Conservation (phyloP, 805 yeast species). For the Wickerhamiella parazyma region DNA sequence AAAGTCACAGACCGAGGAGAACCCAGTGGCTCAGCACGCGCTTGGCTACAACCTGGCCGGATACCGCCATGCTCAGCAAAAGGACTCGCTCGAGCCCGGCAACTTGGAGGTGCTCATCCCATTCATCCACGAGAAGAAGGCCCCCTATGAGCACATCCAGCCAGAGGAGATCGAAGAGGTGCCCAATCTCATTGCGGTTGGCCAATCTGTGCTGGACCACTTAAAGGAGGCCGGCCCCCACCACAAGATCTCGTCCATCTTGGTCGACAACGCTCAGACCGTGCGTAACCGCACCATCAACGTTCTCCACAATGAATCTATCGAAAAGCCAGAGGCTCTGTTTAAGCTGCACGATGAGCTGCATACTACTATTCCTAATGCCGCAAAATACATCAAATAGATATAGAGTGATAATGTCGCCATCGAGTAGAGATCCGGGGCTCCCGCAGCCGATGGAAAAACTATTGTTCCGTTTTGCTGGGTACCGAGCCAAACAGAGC, state of each 20-base stretch:
- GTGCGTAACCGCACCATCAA: conserved; percentile 5
- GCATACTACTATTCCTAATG: not conserved
- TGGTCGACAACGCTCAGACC: not conserved
- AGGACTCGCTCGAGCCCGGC: not conserved
- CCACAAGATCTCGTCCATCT: not conserved
- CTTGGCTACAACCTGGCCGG: not conserved
- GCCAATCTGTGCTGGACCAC: conserved; percentile 1
- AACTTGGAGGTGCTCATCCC: conserved; percentile 4
- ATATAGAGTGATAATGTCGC: too few species aligned
- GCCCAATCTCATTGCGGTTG: not conserved
- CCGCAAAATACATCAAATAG: not conserved
- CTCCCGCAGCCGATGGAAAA: too few species aligned
- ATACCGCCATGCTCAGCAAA: not conserved
- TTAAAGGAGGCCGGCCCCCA: not conserved
- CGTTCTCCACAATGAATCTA: not conserved
- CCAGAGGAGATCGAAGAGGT: not conserved
- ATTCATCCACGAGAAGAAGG: not conserved
- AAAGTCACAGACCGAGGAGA: not conserved
- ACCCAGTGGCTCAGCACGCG: not conserved
- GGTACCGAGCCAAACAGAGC: too few species aligned
- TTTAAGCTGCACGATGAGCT: conserved; percentile 2
- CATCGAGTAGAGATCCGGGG: too few species aligned
- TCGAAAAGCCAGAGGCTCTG: not conserved
- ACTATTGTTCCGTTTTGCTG: too few species aligned
- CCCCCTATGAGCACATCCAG: conserved; percentile 1